Evolutionary conservation across 108 stramenopile species (phyloP).

Genomic region (Cyclotella kingstonii): DNA sequence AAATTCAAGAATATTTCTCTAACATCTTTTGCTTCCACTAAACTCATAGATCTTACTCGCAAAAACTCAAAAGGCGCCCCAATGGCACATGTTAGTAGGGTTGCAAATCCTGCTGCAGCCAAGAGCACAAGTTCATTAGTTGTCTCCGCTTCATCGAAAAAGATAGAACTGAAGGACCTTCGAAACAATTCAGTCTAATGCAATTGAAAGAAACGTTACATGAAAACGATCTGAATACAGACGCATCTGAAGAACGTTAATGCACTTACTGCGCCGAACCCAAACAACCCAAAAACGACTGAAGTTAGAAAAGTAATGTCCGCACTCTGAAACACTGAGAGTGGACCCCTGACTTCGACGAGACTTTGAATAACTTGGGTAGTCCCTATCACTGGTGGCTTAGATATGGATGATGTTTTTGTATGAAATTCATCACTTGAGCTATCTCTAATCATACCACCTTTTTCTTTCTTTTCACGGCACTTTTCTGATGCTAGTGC

Average conservation of each 20-base stretch:
- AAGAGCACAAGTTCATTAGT: constrained; percentile 65
- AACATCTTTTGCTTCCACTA: constrained; percentile 52
- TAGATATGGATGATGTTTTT: constrained; percentile 8
- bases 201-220: neutral
- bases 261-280: constrained; percentile 71
- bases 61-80: constrained; percentile 74
- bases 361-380: constrained; percentile 58
- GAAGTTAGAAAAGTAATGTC: constrained; percentile 89
- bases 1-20: constrained; percentile 60
- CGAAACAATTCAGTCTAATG: constrained; percentile 80
- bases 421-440: neutral
- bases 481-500: constrained; percentile 30
- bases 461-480: constrained; percentile 5
- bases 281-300: constrained; percentile 82
- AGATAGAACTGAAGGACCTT: constrained; percentile 66
- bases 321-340: constrained; percentile 79
- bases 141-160: constrained; percentile 49
- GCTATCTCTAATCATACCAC: neutral
- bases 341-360: constrained; percentile 61
- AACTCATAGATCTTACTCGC: constrained; percentile 76
- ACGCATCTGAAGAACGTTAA: no score
- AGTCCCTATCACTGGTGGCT: constrained; percentile 44
- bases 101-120: constrained; percentile 72
- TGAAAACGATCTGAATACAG: no score
- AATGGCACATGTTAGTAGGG: constrained; percentile 58